A percentile compares a stretch with the other conserved stretches of the same genome.
These are phyloP conservation scores for Vaccinium corymbosum DNA, from an alignment of 148 eudicot species.

Conservation along the genomic window DNA sequence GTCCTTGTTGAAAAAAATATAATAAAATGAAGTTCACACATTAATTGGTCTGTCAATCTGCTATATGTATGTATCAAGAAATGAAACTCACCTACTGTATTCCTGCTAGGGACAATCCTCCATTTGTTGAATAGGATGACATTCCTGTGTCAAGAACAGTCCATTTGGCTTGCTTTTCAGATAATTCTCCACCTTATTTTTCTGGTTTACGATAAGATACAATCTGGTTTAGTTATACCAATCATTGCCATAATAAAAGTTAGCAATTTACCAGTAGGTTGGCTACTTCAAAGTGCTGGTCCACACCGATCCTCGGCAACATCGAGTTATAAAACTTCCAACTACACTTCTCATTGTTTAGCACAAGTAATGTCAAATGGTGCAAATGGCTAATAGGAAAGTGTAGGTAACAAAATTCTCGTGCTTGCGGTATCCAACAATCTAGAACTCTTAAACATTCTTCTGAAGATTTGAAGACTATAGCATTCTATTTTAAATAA, in stretches of 20 bases:
- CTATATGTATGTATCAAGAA: not conserved
- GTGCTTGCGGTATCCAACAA: not conserved
- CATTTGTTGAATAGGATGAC: not conserved
- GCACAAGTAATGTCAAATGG: not conserved
- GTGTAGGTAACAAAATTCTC: not conserved
- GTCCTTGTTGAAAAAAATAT: not conserved
- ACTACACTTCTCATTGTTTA: not conserved
- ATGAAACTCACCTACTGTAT: not conserved
- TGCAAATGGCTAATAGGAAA: not conserved
- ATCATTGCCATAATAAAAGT: not conserved
- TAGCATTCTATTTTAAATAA: not conserved
- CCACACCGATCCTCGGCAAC: not conserved
- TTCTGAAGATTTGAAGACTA: not conserved
- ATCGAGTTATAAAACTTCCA: not conserved
- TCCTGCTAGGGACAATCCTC: not conserved
- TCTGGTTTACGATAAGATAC: not conserved
- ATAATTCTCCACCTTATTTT: not conserved
- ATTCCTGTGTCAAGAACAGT: not conserved
- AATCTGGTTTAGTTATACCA: not conserved
- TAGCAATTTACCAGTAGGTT: not conserved
- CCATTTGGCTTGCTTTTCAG: not conserved
- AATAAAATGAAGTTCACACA: not conserved
- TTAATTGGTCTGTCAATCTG: not conserved
- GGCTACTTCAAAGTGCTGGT: not conserved
- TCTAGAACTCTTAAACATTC: not conserved